Evolutionary conservation across 169 alveolate genomes (phyloP).

Genomic region (Plasmodium gaboni): DNA sequence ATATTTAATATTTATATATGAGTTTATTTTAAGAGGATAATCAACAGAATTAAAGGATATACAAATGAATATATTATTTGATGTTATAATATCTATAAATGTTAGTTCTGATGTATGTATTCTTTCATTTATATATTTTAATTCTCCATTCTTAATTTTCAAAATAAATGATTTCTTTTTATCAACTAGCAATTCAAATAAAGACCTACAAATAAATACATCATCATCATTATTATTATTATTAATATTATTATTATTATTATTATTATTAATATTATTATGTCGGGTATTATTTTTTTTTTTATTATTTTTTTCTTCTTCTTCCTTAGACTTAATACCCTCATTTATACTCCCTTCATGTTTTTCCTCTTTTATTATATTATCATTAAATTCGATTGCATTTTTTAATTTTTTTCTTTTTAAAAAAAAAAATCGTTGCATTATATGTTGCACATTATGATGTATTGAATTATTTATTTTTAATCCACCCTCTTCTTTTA

Average conservation of each 20-base stretch:
- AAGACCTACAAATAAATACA: too few relatives aligned
- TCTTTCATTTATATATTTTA: slow-evolving; percentile 37
- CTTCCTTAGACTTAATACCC: too few relatives aligned
- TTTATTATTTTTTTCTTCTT: too few relatives aligned
- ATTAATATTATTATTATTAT: too few relatives aligned
- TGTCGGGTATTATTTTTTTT: too few relatives aligned
- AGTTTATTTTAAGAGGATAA: slow-evolving; percentile 9
- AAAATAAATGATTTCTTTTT: slow-evolving; percentile 7
- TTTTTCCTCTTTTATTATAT: neutral
- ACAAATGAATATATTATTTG: slow-evolving; percentile 4
- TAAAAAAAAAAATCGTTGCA: neutral
- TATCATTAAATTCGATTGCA: neutral
- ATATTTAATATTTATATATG: neutral
- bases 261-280: too few relatives aligned
- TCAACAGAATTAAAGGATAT: slow-evolving; percentile 14
- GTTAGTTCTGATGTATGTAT: neutral
- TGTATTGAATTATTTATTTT: neutral
- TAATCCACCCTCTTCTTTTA: too few relatives aligned
- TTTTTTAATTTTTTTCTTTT: neutral
- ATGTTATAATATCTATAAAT: slow-evolving; percentile 22
- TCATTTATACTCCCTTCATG: neutral
- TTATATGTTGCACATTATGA: neutral
- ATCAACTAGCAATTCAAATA: too few relatives aligned
- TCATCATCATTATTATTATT: too few relatives aligned
- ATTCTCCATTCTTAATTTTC: slow-evolving; percentile 1